A percentile compares a stretch with the other conserved stretches of the same genome.
Conservation (phyloP, 2,329 filamentous ascomycete genomes). For the Dryadomyces sulphureus region DNA sequence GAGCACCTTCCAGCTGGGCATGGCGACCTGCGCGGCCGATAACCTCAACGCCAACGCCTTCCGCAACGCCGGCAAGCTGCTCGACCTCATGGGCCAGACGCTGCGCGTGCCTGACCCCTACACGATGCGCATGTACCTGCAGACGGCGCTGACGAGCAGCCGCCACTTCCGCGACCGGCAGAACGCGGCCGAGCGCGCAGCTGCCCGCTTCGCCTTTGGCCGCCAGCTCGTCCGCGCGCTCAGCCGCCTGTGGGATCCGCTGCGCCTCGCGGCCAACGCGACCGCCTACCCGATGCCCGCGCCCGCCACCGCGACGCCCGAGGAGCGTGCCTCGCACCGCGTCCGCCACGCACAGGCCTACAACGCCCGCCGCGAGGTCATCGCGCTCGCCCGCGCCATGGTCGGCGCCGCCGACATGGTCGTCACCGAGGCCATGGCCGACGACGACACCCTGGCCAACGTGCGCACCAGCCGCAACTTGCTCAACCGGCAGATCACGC, state of each 20-base stretch:
- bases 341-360: conserved; percentile 11
- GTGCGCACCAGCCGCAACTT: conserved; percentile 18
- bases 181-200: conserved; percentile 15
- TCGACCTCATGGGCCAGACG: conserved; percentile 44
- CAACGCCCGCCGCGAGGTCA: conserved; percentile 24
- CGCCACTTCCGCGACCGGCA: conserved; percentile 21
- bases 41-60: conserved; percentile 60
- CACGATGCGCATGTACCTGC: conserved; percentile 40
- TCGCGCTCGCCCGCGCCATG: conserved; percentile 30
- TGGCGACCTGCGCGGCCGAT: conserved; percentile 62
- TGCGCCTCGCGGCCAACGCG: conserved; percentile 19
- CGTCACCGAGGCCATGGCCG: conserved; percentile 23
- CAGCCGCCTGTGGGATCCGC: conserved; percentile 33
- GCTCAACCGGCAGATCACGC: conserved; percentile 17
- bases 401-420: conserved; percentile 29
- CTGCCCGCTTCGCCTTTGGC: conserved; percentile 29
- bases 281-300: conserved; percentile 17
- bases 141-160: conserved; percentile 34
- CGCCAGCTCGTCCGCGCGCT: conserved; percentile 35
- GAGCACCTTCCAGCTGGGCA: conserved; percentile 55
- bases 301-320: not conserved
- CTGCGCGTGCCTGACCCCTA: conserved; percentile 32
- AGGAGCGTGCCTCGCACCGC: not conserved
- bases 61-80: conserved; percentile 44
- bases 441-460: conserved; percentile 16